Base-by-base conservation (phyloP, 2,329 filamentous ascomycete genomes). In the Epichloe sibirici region DNA sequence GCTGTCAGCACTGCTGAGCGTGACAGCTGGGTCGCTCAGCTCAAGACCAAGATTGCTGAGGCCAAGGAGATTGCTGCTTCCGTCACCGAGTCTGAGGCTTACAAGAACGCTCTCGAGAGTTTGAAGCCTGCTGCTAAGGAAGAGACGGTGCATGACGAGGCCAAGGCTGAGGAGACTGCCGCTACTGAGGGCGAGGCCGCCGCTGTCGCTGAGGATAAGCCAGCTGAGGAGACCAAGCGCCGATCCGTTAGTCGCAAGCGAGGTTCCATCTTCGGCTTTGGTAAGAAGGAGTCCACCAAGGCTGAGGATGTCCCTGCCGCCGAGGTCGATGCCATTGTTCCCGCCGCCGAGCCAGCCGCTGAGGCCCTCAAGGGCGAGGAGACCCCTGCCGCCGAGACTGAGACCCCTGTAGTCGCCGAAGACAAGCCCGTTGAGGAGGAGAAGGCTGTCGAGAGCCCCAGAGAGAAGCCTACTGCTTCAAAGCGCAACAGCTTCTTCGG, bases 11-110 rank as follows among this genome's bases (percentile, higher is more conserved):
- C 79, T 48, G 74, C 81, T 55, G 90, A 96, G 74, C 90, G 91
- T 66, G 89, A 95, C 71, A 88, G 86, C 78, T 97, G 93, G 93
- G 81, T 95, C 63, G 74, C 82, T 57, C 86, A 90, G 65, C 70
- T 95, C 61, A 90, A 93, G 80, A 73, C 79, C 64, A 88, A 90
- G 77, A 80, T 87, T 51, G 78, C 83, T 49, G 89, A 95, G 74
- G 90, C 89, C 64, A 94, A 93, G 79, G 85, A 85, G 62, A 74
- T 87, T 54, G 85, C 83, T 64, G 76, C 86, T 58, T 78, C 78
- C 52, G 79, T 96, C 62, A 79, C 81, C 58, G 82, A 84, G 71
- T 85, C 83, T 62, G 90, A 95, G 71, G 80, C 81, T 55, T 98
- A 95, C 84, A 96, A 95, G 83, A 77, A 80, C 62, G 83, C 87